Evolutionary conservation across 2,329 filamentous ascomycete genomes (phyloP), one percentile per base, ranked within the genome.

Genomic region (Rhytidhysteron rufulum): DNA sequence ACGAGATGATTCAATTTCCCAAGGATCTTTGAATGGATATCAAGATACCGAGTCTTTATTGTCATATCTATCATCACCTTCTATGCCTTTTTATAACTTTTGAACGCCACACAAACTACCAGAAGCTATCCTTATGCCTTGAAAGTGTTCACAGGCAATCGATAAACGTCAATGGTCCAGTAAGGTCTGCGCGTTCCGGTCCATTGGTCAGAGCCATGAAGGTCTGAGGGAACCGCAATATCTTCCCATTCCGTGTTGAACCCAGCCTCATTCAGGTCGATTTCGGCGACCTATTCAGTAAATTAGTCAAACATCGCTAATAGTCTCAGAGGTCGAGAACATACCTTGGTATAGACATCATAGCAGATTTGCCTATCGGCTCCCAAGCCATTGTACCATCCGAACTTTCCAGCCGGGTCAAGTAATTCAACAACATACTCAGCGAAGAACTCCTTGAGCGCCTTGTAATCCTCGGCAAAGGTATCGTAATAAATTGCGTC

Each of bases 401-500:
- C 61, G 33, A 63, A 65, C 40, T 54, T 57, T 16, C 62, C 62
- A 27, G 58, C 51, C 7, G 51, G 49, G 1, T 57, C 54, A 21
- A 66, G 46, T 4, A 66, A 45, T 46, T 56, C 53, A 38, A 63
- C 50, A 4, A 66, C 62, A 24, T 65, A 63, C 32, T 65, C 60
- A 4, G 56, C 48, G 37, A 65, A 65, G 41, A 65, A 66, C 40
- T 63, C 60, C 44, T 56, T 63, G 10, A 65, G 49, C n/a, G 60
- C 60, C 4, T 44, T 49, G 40, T 66, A 66, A 39, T 63, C 58
- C 41, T 66, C 62, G 2, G 61, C 62, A 37, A 65, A 66, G 2
- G 62, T 66, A 38, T 66, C 62, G 41, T 64, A 66, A 52, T 66
- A 66, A 21, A 66, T 88, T 20, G 85, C 87, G 59, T 95, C 87